Percentiles rank a stretch among this genome's conserved stretches.
These are phyloP conservation scores for Candida yuanshanica DNA, from an alignment of 805 yeast species.

Conservation along the genomic window DNA sequence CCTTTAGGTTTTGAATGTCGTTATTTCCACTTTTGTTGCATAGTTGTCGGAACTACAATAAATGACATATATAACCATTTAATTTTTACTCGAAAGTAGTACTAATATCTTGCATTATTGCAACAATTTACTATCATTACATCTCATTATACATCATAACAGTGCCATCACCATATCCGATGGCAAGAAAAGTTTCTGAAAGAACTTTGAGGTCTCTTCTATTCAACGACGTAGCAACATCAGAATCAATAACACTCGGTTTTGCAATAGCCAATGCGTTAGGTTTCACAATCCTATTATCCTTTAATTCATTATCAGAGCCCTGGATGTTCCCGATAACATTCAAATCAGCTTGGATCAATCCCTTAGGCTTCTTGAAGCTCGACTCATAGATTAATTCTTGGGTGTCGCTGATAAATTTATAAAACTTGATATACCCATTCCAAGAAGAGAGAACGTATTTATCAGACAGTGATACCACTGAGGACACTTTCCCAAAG, in stretches of 20 bases:
- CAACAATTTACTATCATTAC: too few species aligned
- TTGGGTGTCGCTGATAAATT: conserved; percentile 10
- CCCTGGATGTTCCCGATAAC: conserved; percentile 23
- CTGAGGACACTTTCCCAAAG: conserved; percentile 34
- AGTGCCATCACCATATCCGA: conserved; percentile 53
- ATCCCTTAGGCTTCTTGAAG: conserved; percentile 22
- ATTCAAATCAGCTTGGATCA: conserved; percentile 24
- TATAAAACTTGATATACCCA: conserved; percentile 37
- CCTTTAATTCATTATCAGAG: conserved; percentile 22
- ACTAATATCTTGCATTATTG: too few species aligned
- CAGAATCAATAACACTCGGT: conserved; percentile 1
- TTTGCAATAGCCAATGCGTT: conserved; percentile 22
- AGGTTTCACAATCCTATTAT: conserved; percentile 21
- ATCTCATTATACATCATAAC: conserved; percentile 32
- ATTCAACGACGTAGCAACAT: conserved; percentile 1
- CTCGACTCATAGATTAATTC: conserved; percentile 13
- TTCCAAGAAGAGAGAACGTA: conserved; percentile 45
- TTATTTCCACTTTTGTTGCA: neutral
- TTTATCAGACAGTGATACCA: conserved; percentile 19
- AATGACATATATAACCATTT: too few species aligned
- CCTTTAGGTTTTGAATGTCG: neutral
- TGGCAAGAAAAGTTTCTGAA: conserved; percentile 30
- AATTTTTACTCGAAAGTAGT: too few species aligned
- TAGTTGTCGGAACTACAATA: neutral
- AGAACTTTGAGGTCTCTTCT: conserved; percentile 22